phyloP scores from a whole-genome alignment of 192 early-diverging fungal genomes.

The Ramicandelaber brevisporus region DNA sequence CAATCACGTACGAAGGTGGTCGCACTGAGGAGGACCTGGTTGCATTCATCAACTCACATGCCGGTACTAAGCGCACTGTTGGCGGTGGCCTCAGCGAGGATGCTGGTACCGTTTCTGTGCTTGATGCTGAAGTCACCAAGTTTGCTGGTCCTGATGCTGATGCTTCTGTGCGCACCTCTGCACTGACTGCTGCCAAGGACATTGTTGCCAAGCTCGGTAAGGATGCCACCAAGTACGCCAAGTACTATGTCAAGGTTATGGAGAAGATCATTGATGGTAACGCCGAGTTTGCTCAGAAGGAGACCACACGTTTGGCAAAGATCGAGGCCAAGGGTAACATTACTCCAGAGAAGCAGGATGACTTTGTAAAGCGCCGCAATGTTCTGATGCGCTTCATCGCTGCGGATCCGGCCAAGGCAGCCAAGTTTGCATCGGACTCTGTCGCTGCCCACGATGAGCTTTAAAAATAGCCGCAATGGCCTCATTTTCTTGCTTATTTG shows the following conservation, averaged over 20 bases:
- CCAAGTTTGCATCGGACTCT: too few relatives aligned
- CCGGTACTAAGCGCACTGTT: conserved; percentile 40
- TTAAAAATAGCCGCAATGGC: too few relatives aligned
- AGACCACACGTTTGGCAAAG: conserved; percentile 56
- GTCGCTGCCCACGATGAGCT: too few relatives aligned
- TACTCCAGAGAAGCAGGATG: conserved; percentile 44
- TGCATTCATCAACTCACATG: conserved; percentile 60
- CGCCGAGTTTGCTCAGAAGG: conserved; percentile 45
- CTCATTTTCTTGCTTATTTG: too few relatives aligned
- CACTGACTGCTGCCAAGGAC: conserved; percentile 17
- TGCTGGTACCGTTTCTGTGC: conserved; percentile 14
- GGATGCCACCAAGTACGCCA: conserved; percentile 24
- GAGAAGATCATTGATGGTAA: conserved; percentile 52
- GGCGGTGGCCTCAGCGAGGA: conserved; percentile 42
- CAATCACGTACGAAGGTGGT: conserved; percentile 43
- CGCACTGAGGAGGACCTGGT: conserved; percentile 50
- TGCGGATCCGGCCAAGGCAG: too few relatives aligned
- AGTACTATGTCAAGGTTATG: conserved; percentile 83
- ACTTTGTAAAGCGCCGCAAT: conserved; percentile 67
- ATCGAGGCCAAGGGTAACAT: conserved; percentile 42
- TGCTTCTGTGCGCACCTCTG: conserved; percentile 12
- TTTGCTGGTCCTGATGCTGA: conserved; percentile 35
- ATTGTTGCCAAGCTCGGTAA: conserved; percentile 17
- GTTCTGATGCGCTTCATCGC: too few relatives aligned
- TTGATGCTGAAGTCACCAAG: conserved; percentile 18